These are phyloP conservation scores for Metschnikowia vanudenii DNA, from an alignment of 805 yeast species.

Conservation along the genomic window DNA sequence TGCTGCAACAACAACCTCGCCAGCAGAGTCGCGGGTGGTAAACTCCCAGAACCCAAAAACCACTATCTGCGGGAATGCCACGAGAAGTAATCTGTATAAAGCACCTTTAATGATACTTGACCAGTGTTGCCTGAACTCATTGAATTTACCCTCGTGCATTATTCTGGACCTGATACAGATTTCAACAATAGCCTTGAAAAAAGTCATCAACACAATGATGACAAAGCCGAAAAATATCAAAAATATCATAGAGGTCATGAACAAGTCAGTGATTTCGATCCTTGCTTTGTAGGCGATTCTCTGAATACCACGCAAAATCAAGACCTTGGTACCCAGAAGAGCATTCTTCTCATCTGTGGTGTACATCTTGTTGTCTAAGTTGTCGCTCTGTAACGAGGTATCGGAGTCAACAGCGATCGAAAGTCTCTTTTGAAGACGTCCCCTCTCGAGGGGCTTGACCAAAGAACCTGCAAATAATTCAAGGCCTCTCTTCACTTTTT, in stretches of 20 bases:
- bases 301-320: constrained; percentile 86
- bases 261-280: constrained; percentile 83
- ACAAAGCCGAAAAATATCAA: constrained; percentile 74
- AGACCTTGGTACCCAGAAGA: constrained; percentile 60
- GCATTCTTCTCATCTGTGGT: constrained; percentile 69
- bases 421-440: constrained; percentile 26
- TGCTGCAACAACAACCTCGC: constrained; percentile 75
- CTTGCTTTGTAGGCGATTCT: constrained; percentile 83
- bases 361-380: constrained; percentile 49
- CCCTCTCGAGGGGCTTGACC: not conserved
- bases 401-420: constrained; percentile 41
- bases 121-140: constrained; percentile 83
- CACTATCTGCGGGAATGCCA: constrained; percentile 86
- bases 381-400: constrained; percentile 44
- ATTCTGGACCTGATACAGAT: constrained; percentile 55
- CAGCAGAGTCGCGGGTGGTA: constrained; percentile 78
- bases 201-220: constrained; percentile 51
- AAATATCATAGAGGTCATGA: constrained; percentile 82
- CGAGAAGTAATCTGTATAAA: constrained; percentile 73
- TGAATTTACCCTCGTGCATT: constrained; percentile 63
- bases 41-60: constrained; percentile 88
- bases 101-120: constrained; percentile 82
- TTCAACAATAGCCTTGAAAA: constrained; percentile 71
- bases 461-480: constrained; percentile 13
- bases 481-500: constrained; percentile 35